Evolutionary conservation across 2,329 filamentous ascomycete species (phyloP), one percentile per base, ranked within the genome.

Genomic region (Falciphora oryzae): DNA sequence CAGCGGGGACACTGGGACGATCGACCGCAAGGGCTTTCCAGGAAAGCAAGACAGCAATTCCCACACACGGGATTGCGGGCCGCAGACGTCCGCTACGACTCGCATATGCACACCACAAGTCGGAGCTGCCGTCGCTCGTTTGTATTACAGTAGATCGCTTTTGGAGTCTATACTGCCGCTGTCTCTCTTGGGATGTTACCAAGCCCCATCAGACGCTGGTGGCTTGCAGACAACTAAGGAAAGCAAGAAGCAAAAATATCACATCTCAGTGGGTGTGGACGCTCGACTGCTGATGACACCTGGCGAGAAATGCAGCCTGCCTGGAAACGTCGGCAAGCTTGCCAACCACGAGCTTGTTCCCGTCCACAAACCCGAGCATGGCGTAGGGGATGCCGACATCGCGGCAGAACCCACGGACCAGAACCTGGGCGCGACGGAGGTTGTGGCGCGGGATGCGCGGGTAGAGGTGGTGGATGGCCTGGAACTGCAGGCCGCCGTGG

Each of bases 401-500:
- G 60, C 86, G 80, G 71, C 92, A 96, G 71, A 96, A 96, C 59
- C 91, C 87, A 71, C 89, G 83, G 13, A 96, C 91, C 50, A 95
- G 80, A 70, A 83, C 86, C 77, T 95, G 92, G 4, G 89, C 84
- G 65, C 79, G 80, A 60, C 92, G 87, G 63, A 96, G 83, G 74
- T 96, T 96, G 75, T 96, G 92, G 57, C 92, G 83, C 13, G 93
- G 93, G 67, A 96, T 87, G 14, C 92, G 85, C 1, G 92, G 92
- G 73, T 89, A 96, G 28, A 96, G 79, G 73, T 96, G 92, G 73
- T 96, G 92, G 63, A 96, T 89, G 10, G 89, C 92, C 75, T 96
- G 92, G 76, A 96, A 96, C 75, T 96, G 93, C 67, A 96, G 79
- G 4, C 92, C 93, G 28, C 92, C 92, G 70, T 96, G 92, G 75